Evolutionary conservation across 352 stramenopile species (phyloP), one percentile per base, ranked within the genome.

Genomic region (Pythium scleroteichum): DNA sequence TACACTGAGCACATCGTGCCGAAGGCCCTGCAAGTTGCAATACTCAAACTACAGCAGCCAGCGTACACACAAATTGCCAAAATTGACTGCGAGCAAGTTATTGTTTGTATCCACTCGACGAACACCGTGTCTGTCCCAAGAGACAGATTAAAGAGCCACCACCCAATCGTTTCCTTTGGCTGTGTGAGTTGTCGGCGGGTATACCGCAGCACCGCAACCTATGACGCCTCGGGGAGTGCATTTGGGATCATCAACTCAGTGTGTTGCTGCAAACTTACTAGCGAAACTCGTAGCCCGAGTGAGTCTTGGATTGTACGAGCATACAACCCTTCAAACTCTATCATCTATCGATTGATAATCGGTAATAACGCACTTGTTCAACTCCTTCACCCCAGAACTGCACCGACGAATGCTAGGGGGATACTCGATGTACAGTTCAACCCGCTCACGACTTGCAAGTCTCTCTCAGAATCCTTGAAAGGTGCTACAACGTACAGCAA

Each of bases 61-160:
- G 65, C 71, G 39, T 90, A 77, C 55, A 76, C 62, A 27, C 63
- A 67, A 38, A 65, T 64, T 4, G 59, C 87, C 16, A 76, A 71
- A 49, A 73, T 89, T 55, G 71, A 92, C 44, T 80, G 71, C 26
- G 82, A 94, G 40, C 60, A 68, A 12, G 58, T 89, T 17, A 46
- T 88, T 29, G 62, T 94, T 10, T 78, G 66, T n/a, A 78, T 90
- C 35, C 76, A 94, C 57, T 74, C 72, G 2, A 53, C 85, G 14
- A 62, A 72, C 24, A 64, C 41, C n/a, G 19, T 35, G 9, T 4
- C 35, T 4, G 8, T 14, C 33, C 33, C 33, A 14, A 39, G 8
- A 39, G 8, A 14, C 33, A 39, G 16, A 17, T n/a, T 48, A 20
- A 48, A 26, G 41, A 44, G 16, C 29, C 29, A 10, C 5, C 38